Percentiles rank a stretch among this genome's conserved stretches.
Conservation (phyloP, 306 rosid species). For the Abrus precatorius region DNA sequence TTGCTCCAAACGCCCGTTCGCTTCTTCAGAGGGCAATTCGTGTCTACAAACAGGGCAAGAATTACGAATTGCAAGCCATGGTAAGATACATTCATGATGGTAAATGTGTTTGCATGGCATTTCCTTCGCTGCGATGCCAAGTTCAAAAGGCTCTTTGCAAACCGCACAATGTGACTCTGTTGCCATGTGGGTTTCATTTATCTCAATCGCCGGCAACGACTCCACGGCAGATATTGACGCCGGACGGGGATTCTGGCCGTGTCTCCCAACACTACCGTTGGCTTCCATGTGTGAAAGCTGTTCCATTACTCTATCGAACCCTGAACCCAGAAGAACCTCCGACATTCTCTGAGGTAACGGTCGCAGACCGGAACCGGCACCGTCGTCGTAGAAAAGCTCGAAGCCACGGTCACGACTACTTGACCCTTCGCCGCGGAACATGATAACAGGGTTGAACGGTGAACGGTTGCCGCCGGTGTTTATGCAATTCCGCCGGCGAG, state of each 20-base stretch:
- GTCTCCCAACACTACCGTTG: slow-evolving; percentile 50
- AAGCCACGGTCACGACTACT: slow-evolving; percentile 49
- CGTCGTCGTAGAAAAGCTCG: slow-evolving; percentile 72
- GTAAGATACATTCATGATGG: slow-evolving; percentile 75
- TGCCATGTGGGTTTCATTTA: slow-evolving; percentile 42
- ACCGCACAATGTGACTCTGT: slow-evolving; percentile 74
- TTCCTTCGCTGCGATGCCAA: slow-evolving; percentile 34
- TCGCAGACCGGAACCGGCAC: slow-evolving; percentile 62
- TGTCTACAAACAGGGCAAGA: slow-evolving; percentile 77
- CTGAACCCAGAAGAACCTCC: slow-evolving; percentile 71
- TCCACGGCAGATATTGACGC: slow-evolving; percentile 72
- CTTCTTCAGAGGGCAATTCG: slow-evolving; percentile 51
- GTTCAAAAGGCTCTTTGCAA: slow-evolving; percentile 72
- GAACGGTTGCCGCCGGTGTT: slow-evolving; percentile 27
- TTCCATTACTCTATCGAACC: slow-evolving; percentile 71
- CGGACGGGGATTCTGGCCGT: slow-evolving; percentile 40
- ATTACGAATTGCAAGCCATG: slow-evolving; percentile 72
- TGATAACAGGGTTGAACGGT: slow-evolving; percentile 71
- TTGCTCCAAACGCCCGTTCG: not conserved
- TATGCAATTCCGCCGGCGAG: slow-evolving; percentile 32
- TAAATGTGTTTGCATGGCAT: slow-evolving; percentile 77
- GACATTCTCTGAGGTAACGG: slow-evolving; percentile 75
- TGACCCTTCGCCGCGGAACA: slow-evolving; percentile 55
- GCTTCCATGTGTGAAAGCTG: slow-evolving; percentile 63
- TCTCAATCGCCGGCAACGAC: slow-evolving; percentile 60